A percentile compares a stretch with the other conserved stretches of the same genome.
phyloP scores from a whole-genome alignment of 1,284 basidiomycete species.

The Trametes pubescens region DNA sequence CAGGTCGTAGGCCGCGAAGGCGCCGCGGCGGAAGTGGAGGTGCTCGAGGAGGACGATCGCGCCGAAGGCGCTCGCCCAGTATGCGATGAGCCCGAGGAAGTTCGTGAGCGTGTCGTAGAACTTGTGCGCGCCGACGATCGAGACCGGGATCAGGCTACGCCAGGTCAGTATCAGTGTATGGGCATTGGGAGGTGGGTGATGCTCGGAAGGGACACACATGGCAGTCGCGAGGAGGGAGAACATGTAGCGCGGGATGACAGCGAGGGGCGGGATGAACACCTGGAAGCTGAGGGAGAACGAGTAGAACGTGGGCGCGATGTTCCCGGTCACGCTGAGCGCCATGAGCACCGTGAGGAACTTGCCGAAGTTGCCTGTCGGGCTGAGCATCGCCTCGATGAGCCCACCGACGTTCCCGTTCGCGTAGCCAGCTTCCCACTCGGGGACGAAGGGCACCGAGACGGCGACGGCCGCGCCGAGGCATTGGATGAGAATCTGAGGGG shows the following conservation, averaged over 20 bases:
- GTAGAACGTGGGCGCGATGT: conserved; percentile 88
- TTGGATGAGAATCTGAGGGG: conserved; percentile 62
- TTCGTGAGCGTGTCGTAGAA: conserved; percentile 73
- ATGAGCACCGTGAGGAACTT: conserved; percentile 89
- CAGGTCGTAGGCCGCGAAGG: conserved; percentile 60
- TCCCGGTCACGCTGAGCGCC: conserved; percentile 82
- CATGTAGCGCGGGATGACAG: conserved; percentile 82
- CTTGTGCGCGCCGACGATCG: conserved; percentile 72
- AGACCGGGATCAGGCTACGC: conserved; percentile 56
- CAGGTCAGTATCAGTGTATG: neutral
- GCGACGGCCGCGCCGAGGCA: conserved; percentile 81
- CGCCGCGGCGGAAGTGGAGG: conserved; percentile 61
- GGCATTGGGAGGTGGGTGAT: too few relatives aligned
- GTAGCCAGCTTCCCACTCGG: conserved; percentile 73
- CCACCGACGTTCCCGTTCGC: conserved; percentile 72
- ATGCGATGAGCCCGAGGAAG: conserved; percentile 79
- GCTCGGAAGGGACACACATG: conserved; percentile 66
- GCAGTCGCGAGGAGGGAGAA: conserved; percentile 86
- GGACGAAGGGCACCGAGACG: conserved; percentile 65
- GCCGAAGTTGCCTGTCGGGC: conserved; percentile 77
- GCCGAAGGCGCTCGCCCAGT: conserved; percentile 70
- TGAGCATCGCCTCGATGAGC: conserved; percentile 79
- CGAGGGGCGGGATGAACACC: conserved; percentile 74
- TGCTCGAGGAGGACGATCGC: conserved; percentile 73
- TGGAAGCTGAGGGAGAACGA: conserved; percentile 86